Evolutionary conservation across 2,329 filamentous ascomycete species (phyloP), one percentile per base, ranked within the genome.

Genomic region (Alternaria conjuncta): DNA sequence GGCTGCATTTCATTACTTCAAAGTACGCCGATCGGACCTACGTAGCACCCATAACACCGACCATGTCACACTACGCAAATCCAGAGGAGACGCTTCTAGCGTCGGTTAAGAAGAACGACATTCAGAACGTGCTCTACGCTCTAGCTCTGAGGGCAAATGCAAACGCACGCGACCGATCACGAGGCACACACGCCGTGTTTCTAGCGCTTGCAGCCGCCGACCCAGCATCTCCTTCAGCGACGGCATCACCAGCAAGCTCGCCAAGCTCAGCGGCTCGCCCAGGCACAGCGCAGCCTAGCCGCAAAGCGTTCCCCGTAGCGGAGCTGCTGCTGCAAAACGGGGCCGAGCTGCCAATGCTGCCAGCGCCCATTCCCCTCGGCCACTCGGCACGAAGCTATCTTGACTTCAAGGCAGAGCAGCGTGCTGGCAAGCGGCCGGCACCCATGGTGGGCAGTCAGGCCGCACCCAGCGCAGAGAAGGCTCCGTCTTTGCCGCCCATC

Each of bases 41-140:
- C 72, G 90, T 99, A 5, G 90, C 94, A 72, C 89, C 91, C 0
- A 90, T 93, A 25, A 92, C 92, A 3, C 79, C 90, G 4, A 91
- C 90, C 0, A 82, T 94, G 46, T 94, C 93, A 3, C 88, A 91
- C 30, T 96, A 92, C 77, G 85, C 86, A 3, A 93, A 90, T 0
- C 84, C 95, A 1, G 94, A 98, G 65, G 96, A 99, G 73, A 94
- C 92, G 0, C 86, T 99, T 6, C 84, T 99, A 43, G 94, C 94
- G 6, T 94, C 92, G 10, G 94, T 98, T 78, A 99, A 98, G 85
- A 93, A 90, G 81, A 97, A 97, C 79, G 94, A 99, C 76, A 93
- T 99, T 59, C 92, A 96, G 75, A 92, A 94, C 67, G 94, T 97
- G 23, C 87, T 99, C 25, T 96, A 97, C 74, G 95, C 92, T 4